Conservation (phyloP, 2,329 filamentous ascomycete genomes). For the Colletotrichum sp. region DNA sequence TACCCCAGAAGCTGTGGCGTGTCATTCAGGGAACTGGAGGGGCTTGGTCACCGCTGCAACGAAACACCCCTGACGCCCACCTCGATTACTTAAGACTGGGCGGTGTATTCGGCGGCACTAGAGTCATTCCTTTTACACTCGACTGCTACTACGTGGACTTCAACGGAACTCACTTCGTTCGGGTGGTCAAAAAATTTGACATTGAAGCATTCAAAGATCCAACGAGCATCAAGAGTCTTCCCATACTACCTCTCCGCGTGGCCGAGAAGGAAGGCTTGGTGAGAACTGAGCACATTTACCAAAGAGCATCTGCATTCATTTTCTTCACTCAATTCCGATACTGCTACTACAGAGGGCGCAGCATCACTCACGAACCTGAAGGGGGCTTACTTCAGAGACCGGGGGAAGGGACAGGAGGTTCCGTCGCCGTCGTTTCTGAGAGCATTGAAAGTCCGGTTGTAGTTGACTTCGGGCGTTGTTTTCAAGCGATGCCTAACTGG, state of each 20-base stretch:
- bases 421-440: neutral
- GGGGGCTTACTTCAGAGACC: too few relatives aligned
- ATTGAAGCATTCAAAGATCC: neutral
- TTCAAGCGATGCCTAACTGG: neutral
- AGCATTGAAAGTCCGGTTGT: neutral
- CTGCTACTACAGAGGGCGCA: neutral
- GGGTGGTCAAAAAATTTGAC: neutral
- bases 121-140: neutral
- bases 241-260: neutral
- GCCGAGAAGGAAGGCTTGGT: neutral
- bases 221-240: neutral
- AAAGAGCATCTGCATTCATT: neutral
- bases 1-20: neutral
- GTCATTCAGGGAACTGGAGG: neutral
- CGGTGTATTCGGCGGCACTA: neutral
- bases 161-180: neutral
- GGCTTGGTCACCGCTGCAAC: too few relatives aligned
- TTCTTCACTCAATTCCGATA: neutral
- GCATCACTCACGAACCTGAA: neutral
- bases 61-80: neutral
- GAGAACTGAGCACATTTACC: rapidly evolving
- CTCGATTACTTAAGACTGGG: neutral
- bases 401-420: neutral
- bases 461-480: neutral
- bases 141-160: neutral